Evolutionary conservation across 345 rosid species (phyloP).

Genomic region (Microthlaspi erraticum): DNA sequence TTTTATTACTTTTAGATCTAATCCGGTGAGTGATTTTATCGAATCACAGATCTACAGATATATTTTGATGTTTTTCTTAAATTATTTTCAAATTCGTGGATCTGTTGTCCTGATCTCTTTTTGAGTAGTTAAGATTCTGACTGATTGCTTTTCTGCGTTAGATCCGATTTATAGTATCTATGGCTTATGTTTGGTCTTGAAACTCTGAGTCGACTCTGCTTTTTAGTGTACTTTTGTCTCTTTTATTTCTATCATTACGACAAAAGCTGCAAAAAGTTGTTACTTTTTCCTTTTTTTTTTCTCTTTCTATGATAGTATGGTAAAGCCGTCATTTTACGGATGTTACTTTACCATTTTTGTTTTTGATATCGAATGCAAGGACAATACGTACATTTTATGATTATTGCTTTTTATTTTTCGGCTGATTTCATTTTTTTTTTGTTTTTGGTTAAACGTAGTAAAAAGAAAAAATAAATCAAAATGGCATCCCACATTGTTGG

Average conservation of each 20-base stretch:
- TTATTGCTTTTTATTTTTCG: not conserved
- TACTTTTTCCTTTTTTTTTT: not conserved
- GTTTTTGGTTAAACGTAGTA: conserved; percentile 3
- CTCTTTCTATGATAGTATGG: not conserved
- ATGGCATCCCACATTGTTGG: conserved; percentile 99
- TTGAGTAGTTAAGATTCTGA: conserved; percentile 15
- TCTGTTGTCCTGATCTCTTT: conserved; percentile 16
- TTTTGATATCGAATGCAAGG: too few species aligned
- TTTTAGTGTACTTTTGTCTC: not conserved
- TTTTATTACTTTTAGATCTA: conserved; percentile 10
- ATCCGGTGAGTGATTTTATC: conserved; percentile 22
- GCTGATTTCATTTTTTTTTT: conserved; percentile 37
- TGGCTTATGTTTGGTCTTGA: not conserved
- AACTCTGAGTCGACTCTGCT: conserved; percentile 1
- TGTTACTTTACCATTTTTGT: not conserved
- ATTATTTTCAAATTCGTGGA: conserved; percentile 8
- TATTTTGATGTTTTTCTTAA: too few species aligned
- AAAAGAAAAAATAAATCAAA: conserved; percentile 42
- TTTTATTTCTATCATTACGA: conserved; percentile 6
- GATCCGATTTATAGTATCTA: conserved; percentile 3
- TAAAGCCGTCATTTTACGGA: not conserved
- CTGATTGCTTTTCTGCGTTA: not conserved
- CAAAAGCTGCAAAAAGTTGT: conserved; percentile 5
- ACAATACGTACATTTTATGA: not conserved
- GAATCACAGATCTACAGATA: conserved; percentile 15